Conservation (phyloP, 441 rosid species). For the Breynia disticha region DNA sequence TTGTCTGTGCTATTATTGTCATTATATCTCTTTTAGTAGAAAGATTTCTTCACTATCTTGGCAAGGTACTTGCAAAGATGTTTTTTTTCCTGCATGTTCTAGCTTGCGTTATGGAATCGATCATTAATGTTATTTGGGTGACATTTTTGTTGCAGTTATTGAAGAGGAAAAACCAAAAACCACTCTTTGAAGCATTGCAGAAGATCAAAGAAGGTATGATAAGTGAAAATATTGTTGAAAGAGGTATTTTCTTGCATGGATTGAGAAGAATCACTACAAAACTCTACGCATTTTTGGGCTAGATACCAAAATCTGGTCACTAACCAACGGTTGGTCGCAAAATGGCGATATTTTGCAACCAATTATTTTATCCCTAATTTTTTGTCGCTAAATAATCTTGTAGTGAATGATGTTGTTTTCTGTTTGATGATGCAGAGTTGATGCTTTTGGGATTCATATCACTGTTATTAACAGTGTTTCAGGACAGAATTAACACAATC, state of each 20-base stretch:
- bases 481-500: slow-evolving; percentile 29
- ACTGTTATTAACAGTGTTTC: slow-evolving; percentile 49
- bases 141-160: slow-evolving; percentile 24
- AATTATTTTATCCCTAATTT: no score
- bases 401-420: no score
- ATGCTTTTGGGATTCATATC: slow-evolving; percentile 79
- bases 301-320: no score
- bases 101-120: neutral
- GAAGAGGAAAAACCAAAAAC: slow-evolving; percentile 49
- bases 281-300: no score
- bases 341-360: no score
- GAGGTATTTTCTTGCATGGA: no score
- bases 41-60: slow-evolving; percentile 46
- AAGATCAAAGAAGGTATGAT: slow-evolving; percentile 65
- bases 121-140: neutral
- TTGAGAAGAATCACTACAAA: no score
- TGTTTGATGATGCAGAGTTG: slow-evolving; percentile 33
- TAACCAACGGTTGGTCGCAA: no score
- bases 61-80: slow-evolving; percentile 32
- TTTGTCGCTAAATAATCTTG: no score
- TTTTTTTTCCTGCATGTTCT: neutral
- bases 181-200: slow-evolving; percentile 52
- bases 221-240: no score
- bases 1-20: slow-evolving; percentile 56
- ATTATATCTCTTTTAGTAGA: slow-evolving; percentile 47